Evolutionary conservation across 257 asterid species (phyloP).

Genomic region (Ajuga chamaepitys): DNA sequence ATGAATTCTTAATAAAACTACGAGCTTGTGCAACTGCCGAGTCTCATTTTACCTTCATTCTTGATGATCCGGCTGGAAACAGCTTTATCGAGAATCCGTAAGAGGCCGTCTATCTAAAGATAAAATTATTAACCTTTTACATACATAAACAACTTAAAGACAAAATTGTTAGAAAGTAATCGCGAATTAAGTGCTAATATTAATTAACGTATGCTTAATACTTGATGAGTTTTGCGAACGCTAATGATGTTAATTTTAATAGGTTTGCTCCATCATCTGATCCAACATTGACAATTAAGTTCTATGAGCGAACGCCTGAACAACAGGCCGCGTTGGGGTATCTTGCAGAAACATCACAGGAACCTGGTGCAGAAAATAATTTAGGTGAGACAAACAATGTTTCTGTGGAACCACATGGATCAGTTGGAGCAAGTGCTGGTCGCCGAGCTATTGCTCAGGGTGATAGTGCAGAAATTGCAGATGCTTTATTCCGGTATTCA

Average conservation of each 20-base stretch:
- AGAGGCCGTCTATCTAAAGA: conserved; percentile 31
- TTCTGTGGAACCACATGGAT: conserved; percentile 73
- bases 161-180: neutral
- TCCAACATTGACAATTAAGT: conserved; percentile 67
- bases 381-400: conserved; percentile 20
- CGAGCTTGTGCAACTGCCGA: conserved; percentile 76
- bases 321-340: conserved; percentile 79
- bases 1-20: conserved; percentile 63
- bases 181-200: neutral
- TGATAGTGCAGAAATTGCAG: conserved; percentile 66
- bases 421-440: conserved; percentile 84
- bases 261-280: conserved; percentile 92
- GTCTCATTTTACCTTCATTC: conserved; percentile 59
- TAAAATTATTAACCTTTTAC: no score
- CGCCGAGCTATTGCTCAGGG: conserved; percentile 93
- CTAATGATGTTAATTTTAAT: conserved; percentile 2
- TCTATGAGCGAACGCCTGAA: conserved; percentile 83
- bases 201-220: neutral
- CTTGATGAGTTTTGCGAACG: neutral
- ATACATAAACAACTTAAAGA: neutral
- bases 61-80: conserved; percentile 98
- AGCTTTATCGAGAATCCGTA: conserved; percentile 98
- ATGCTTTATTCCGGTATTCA: conserved; percentile 81
- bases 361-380: conserved; percentile 26
- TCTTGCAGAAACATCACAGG: conserved; percentile 51